These are phyloP conservation scores for Pseudocercospora pini-densiflorae DNA, from an alignment of 2,329 filamentous ascomycete genomes.

Conservation along the genomic window DNA sequence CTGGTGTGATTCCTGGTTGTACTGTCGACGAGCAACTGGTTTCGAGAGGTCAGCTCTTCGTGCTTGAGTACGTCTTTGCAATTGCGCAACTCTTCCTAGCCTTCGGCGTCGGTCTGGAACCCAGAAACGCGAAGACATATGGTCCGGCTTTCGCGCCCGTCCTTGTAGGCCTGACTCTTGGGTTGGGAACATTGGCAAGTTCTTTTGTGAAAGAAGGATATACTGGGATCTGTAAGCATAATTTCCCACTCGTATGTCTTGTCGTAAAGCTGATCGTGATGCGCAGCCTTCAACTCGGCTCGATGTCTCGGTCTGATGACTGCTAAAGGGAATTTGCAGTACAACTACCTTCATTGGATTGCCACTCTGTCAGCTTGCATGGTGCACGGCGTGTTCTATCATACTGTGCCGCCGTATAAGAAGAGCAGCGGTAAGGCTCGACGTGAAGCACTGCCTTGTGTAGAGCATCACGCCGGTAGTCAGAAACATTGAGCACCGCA, in stretches of 20 bases:
- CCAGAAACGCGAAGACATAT: conserved; percentile 55
- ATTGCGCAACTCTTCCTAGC: conserved; percentile 55
- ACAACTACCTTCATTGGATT: conserved; percentile 43
- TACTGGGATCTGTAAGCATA: conserved; percentile 33
- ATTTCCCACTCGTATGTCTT: not conserved
- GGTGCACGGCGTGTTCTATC: conserved; percentile 41
- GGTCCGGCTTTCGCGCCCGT: conserved; percentile 56
- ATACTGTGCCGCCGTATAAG: conserved; percentile 30
- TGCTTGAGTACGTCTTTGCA: conserved; percentile 54
- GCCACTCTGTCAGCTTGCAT: conserved; percentile 39
- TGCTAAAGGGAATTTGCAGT: conserved; percentile 38
- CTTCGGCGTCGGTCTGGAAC: conserved; percentile 60
- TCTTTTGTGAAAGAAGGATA: conserved; percentile 39
- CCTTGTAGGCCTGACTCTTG: conserved; percentile 49
- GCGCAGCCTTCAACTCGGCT: conserved; percentile 41
- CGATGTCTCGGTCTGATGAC: conserved; percentile 44
- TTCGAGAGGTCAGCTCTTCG: conserved; percentile 40
- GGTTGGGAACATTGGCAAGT: conserved; percentile 36
- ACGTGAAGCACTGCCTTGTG: conserved; percentile 6
- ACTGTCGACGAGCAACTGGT: conserved; percentile 27
- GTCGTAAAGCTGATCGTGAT: not conserved
- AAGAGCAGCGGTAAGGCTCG: conserved; percentile 6
- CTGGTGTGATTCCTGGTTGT: conserved; percentile 27
- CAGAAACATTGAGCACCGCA: not conserved
- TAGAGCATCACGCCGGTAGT: conserved; percentile 10